Percentiles rank a stretch among this genome's conserved stretches.
Evolutionary conservation across 2,329 filamentous ascomycete genomes (phyloP).

Genomic region (Amphichorda felina): DNA sequence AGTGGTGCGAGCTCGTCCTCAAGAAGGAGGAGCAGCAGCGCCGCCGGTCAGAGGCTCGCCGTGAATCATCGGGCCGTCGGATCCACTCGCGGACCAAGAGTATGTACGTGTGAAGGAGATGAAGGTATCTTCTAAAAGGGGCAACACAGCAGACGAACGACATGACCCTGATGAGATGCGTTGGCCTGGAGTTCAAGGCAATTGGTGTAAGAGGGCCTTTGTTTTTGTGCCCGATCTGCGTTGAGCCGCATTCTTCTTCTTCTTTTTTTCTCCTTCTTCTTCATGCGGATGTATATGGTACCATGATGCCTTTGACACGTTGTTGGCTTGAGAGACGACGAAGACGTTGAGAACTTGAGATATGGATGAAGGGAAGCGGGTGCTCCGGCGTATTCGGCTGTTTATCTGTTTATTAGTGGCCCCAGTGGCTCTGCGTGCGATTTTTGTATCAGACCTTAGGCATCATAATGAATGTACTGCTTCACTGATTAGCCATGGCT

Average conservation of each 20-base stretch:
- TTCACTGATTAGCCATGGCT: background rate
- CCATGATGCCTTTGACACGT: too few species aligned
- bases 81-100: slow-evolving; percentile 48
- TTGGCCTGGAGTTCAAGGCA: slow-evolving; percentile 13
- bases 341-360: too few species aligned
- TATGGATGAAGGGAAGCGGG: background rate
- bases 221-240: background rate
- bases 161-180: slow-evolving; percentile 4
- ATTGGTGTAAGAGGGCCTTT: background rate
- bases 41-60: slow-evolving; percentile 33
- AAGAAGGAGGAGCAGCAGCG: slow-evolving; percentile 50
- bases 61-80: slow-evolving; percentile 12
- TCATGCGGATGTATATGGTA: slow-evolving; percentile 4
- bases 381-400: background rate
- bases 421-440: background rate
- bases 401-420: slow-evolving; percentile 5
- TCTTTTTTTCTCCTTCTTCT: slow-evolving; percentile 5
- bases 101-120: slow-evolving; percentile 31
- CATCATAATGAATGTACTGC: background rate
- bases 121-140: background rate
- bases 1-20: slow-evolving; percentile 58
- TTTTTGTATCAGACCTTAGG: slow-evolving; percentile 2
- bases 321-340: too few species aligned
- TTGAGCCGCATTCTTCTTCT: background rate
- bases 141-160: background rate